A percentile compares a stretch with the other conserved stretches of the same genome.
Conservation (phyloP, 2,329 filamentous ascomycete genomes). For the Trichoderma atrobrunneum region DNA sequence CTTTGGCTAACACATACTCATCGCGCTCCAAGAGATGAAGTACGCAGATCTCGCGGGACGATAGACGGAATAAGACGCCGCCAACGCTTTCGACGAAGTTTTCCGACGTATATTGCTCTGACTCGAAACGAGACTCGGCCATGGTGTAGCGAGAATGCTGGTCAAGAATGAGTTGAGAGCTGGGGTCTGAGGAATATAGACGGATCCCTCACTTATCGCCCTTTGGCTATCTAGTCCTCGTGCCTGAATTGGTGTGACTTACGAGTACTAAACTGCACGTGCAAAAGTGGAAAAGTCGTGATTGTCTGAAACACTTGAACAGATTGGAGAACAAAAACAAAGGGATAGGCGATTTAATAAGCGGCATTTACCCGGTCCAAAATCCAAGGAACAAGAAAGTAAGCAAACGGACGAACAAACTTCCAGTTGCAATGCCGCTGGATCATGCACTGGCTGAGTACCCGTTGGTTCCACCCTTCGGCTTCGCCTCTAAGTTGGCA, state of each 20-base stretch:
- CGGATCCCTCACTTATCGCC: background rate
- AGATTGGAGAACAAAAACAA: background rate
- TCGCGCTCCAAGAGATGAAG: conserved; percentile 1
- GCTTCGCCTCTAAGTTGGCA: too few relatives aligned
- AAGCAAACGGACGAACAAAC: background rate
- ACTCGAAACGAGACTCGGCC: background rate
- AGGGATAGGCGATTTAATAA: background rate
- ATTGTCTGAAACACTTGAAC: background rate
- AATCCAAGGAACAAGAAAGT: background rate
- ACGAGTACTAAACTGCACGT: background rate
- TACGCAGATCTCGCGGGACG: conserved; percentile 18
- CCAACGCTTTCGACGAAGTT: conserved; percentile 23
- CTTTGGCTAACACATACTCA: conserved; percentile 24
- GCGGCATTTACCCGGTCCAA: background rate
- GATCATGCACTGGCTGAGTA: too few relatives aligned
- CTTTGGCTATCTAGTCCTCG: background rate
- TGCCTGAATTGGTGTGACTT: background rate
- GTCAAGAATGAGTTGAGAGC: background rate
- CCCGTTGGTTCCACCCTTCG: too few relatives aligned
- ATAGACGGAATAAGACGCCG: conserved; percentile 23
- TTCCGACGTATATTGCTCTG: background rate
- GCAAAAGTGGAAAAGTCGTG: background rate
- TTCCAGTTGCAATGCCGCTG: background rate
- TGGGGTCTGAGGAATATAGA: background rate
- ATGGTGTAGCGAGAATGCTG: background rate